Evolutionary conservation across 179 eudicot genomes (phyloP).

Genomic region (Gypsophila paniculata): DNA sequence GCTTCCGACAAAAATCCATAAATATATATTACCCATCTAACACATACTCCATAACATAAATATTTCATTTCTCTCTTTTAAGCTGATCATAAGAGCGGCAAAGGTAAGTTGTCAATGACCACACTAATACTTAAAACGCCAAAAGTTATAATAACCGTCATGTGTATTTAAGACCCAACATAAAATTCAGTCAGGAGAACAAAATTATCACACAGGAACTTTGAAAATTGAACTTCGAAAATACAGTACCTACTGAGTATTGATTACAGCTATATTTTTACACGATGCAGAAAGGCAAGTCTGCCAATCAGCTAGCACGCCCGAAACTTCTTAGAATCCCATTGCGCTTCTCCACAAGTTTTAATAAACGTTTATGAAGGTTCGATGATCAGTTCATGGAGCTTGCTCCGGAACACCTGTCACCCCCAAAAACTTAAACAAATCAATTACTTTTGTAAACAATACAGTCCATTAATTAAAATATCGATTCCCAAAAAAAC

Average conservation of each 20-base stretch:
- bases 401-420: slow-evolving; percentile 30
- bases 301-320: slow-evolving; percentile 17
- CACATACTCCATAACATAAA: no score
- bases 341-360: slow-evolving; percentile 7
- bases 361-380: neutral
- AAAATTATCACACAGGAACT: neutral
- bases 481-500: neutral
- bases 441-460: neutral
- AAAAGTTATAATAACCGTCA: neutral
- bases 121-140: neutral
- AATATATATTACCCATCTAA: no score
- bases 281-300: slow-evolving; percentile 17
- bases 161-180: neutral
- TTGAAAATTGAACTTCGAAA: neutral
- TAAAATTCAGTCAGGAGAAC: neutral
- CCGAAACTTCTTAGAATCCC: slow-evolving; percentile 22
- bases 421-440: neutral
- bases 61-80: no score
- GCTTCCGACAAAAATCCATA: no score
- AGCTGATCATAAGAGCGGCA: no score
- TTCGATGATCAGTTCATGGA: slow-evolving; percentile 19
- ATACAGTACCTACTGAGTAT: slow-evolving; percentile 29
- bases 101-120: neutral
- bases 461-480: neutral
- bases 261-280: slow-evolving; percentile 18